A percentile compares a stretch with the other conserved stretches of the same genome.
These are phyloP conservation scores for Globisporangium camurandrum DNA, from an alignment of 352 stramenopile genomes.

Conservation along the genomic window DNA sequence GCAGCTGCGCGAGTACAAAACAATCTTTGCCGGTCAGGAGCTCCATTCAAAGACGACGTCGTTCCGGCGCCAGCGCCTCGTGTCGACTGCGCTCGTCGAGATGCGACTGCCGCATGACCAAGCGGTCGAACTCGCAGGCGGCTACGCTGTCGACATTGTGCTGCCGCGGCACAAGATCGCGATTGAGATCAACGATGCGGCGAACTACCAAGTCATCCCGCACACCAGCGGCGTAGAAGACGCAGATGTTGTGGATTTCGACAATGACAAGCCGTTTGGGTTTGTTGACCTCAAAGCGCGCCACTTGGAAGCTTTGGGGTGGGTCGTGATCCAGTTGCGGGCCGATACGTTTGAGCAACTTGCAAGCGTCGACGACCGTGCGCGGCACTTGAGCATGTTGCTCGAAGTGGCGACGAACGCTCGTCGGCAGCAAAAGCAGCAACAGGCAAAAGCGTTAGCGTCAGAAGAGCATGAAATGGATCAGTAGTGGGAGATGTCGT, in stretches of 20 bases:
- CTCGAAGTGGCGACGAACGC: conserved; percentile 55
- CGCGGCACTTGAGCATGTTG: conserved; percentile 55
- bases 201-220: conserved; percentile 35
- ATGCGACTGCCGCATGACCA: conserved; percentile 37
- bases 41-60: conserved; percentile 44
- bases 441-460: background rate
- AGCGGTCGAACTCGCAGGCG: conserved; percentile 20
- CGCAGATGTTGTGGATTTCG: conserved; percentile 10
- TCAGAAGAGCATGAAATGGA: background rate
- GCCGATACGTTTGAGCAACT: conserved; percentile 48
- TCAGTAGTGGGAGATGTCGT: background rate
- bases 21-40: conserved; percentile 37
- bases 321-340: conserved; percentile 62
- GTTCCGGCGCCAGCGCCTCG: conserved; percentile 49
- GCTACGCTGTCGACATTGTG: conserved; percentile 56
- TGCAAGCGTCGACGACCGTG: conserved; percentile 32
- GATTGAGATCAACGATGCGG: conserved; percentile 53
- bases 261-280: conserved; percentile 27
- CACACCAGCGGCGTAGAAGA: conserved; percentile 15
- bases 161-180: conserved; percentile 40
- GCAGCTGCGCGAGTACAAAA: conserved; percentile 28
- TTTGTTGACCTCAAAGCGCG: conserved; percentile 60
- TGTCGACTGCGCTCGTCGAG: conserved; percentile 44
- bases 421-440: conserved; percentile 2
- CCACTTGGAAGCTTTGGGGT: conserved; percentile 53